These are phyloP conservation scores for Ascosphaera acerosa DNA, from an alignment of 2,329 filamentous ascomycete genomes.

Conservation along the genomic window DNA sequence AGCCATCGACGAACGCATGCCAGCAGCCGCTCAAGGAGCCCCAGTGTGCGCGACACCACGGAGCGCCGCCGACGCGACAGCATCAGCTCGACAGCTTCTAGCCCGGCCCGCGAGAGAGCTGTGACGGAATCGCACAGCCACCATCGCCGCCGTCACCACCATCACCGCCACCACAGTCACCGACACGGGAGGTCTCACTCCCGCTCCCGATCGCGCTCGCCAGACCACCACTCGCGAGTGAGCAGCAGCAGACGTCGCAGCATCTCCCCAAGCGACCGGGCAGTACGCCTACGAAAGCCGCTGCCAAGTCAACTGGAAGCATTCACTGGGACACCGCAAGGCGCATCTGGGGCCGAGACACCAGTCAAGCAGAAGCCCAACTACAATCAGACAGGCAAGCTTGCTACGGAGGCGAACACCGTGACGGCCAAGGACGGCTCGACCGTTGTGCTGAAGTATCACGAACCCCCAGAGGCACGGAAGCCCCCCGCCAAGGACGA, in stretches of 20 bases:
- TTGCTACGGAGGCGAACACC: slow-evolving; percentile 73
- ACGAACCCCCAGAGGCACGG: slow-evolving; percentile 79
- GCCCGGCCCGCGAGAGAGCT: slow-evolving; percentile 8
- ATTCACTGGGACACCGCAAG: slow-evolving; percentile 13
- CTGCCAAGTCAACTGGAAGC: slow-evolving; percentile 23
- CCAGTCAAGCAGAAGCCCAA: slow-evolving; percentile 60
- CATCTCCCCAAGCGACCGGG: slow-evolving; percentile 8
- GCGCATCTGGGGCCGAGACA: slow-evolving; percentile 8
- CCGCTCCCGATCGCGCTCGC: slow-evolving; percentile 3
- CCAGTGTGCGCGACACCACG: slow-evolving; percentile 8
- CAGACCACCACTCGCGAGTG: slow-evolving; percentile 5
- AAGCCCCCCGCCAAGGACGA: slow-evolving; percentile 54
- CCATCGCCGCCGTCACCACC: neutral
- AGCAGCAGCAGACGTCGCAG: no score
- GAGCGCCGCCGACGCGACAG: slow-evolving; percentile 10
- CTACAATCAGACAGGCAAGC: slow-evolving; percentile 49
- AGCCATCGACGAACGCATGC: slow-evolving; percentile 3
- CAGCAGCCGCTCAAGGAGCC: slow-evolving; percentile 3
- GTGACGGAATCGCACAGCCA: slow-evolving; percentile 5
- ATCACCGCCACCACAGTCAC: neutral
- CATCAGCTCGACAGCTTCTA: no score
- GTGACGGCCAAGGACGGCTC: slow-evolving; percentile 32
- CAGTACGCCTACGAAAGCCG: slow-evolving; percentile 15
- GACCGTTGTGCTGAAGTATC: slow-evolving; percentile 73
- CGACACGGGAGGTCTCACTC: neutral